These are phyloP conservation scores for Angophora floribunda DNA, from an alignment of 345 rosid genomes.

Conservation along the genomic window DNA sequence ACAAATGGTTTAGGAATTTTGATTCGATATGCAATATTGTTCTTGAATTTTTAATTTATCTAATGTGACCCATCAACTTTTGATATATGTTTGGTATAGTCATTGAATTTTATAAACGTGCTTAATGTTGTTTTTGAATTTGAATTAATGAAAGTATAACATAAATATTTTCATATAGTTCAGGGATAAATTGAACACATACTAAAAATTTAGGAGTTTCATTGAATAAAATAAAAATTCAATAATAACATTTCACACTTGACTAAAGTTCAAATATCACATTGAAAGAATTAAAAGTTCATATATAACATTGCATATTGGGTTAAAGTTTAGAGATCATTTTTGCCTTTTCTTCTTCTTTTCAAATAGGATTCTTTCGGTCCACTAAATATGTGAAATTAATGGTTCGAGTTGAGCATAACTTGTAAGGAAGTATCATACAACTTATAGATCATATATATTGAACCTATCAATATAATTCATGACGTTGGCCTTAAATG, in stretches of 20 bases:
- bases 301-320: accelerated
- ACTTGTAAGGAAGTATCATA: no score
- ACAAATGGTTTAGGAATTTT: accelerated
- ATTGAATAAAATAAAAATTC: background rate
- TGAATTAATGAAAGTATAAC: no score
- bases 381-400: background rate
- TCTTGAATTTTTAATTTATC: no score
- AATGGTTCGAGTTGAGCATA: background rate
- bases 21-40: accelerated
- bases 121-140: no score
- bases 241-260: accelerated
- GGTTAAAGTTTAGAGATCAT: no score
- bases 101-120: no score
- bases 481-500: background rate
- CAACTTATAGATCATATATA: background rate
- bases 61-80: no score
- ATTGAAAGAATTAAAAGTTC: background rate
- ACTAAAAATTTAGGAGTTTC: background rate
- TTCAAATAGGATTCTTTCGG: background rate
- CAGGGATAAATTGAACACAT: accelerated
- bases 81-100: no score
- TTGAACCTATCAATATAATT: background rate
- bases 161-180: no score
- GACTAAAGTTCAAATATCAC: no score
- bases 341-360: no score